phyloP scores from a whole-genome alignment of 1,284 basidiomycete genomes.

The Wolfiporia cocos region DNA sequence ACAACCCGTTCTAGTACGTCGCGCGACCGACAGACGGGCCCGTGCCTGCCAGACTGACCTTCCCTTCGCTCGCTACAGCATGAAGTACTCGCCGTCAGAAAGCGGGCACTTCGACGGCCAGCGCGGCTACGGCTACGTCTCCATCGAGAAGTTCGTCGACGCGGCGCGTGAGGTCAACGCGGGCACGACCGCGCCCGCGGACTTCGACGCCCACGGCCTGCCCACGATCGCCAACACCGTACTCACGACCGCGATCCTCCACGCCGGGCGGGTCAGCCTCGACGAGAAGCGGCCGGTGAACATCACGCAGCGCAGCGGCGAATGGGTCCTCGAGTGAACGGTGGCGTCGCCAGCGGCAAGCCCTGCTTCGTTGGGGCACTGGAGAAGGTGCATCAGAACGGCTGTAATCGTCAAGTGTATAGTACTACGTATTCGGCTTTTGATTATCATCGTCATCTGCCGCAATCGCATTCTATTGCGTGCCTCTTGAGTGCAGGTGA shows the following conservation, averaged over 20 bases:
- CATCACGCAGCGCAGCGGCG: conserved; percentile 57
- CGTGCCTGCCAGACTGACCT: no score
- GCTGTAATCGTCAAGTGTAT: not conserved
- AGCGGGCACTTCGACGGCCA: conserved; percentile 91
- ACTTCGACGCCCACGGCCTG: conserved; percentile 76
- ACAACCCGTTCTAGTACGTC: conserved; percentile 86
- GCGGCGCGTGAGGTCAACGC: conserved; percentile 75
- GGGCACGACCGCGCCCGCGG: conserved; percentile 52
- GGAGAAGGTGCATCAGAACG: conserved; percentile 1
- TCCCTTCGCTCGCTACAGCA: conserved; percentile 44
- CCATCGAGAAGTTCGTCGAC: conserved; percentile 89
- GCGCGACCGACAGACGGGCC: no score
- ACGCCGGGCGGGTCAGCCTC: conserved; percentile 84
- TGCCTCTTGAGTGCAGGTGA: no score
- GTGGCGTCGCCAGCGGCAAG: not conserved
- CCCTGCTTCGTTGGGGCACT: not conserved
- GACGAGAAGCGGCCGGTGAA: conserved; percentile 82
- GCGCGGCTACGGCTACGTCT: conserved; percentile 86
- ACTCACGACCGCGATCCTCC: conserved; percentile 86
- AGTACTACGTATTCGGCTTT: not conserved
- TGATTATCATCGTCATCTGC: no score
- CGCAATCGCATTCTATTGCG: no score
- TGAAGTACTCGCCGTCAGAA: conserved; percentile 91
- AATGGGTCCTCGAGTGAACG: conserved; percentile 65
- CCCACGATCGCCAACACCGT: conserved; percentile 89